Conservation (phyloP, 1,284 basidiomycete genomes). For the Microbotryomycetes sp. region DNA sequence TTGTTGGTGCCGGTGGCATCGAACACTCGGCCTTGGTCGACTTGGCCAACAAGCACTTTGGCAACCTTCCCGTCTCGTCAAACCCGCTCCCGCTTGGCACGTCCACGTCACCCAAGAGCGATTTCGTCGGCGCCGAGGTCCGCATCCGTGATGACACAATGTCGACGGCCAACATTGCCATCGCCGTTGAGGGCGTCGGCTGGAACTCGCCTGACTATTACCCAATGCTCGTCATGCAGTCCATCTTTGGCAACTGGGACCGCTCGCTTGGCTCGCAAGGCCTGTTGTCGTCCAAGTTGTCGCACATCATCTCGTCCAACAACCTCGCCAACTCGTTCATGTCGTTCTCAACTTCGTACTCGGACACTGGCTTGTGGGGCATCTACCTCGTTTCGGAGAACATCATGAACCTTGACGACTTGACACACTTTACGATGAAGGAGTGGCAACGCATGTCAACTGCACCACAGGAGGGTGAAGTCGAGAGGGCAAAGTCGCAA, state of each 20-base stretch:
- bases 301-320: slow-evolving; percentile 84
- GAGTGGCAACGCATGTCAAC: slow-evolving; percentile 98
- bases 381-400: slow-evolving; percentile 92
- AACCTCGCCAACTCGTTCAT: slow-evolving; percentile 99
- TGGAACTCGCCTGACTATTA: slow-evolving; percentile 99
- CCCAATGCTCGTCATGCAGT: slow-evolving; percentile 98
- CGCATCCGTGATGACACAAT: slow-evolving; percentile 88
- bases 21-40: slow-evolving; percentile 88
- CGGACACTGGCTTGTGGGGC: slow-evolving; percentile 98
- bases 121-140: slow-evolving; percentile 91
- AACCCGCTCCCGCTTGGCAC: slow-evolving; percentile 80
- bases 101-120: slow-evolving; percentile 51
- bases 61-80: slow-evolving; percentile 73
- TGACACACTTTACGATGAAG: slow-evolving; percentile 86
- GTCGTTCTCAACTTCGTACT: slow-evolving; percentile 99
- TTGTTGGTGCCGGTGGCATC: slow-evolving; percentile 93
- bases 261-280: slow-evolving; percentile 86
- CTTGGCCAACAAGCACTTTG: slow-evolving; percentile 91
- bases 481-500: slow-evolving; percentile 95
- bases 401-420: slow-evolving; percentile 76
- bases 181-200: slow-evolving; percentile 95
- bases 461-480: slow-evolving; percentile 68
- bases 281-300: slow-evolving; percentile 82
- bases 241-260: slow-evolving; percentile 99
- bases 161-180: slow-evolving; percentile 84